Evolutionary conservation across 2,329 filamentous ascomycete genomes (phyloP), one percentile per base, ranked within the genome.

Genomic region (Cryphonectria carpinicola): DNA sequence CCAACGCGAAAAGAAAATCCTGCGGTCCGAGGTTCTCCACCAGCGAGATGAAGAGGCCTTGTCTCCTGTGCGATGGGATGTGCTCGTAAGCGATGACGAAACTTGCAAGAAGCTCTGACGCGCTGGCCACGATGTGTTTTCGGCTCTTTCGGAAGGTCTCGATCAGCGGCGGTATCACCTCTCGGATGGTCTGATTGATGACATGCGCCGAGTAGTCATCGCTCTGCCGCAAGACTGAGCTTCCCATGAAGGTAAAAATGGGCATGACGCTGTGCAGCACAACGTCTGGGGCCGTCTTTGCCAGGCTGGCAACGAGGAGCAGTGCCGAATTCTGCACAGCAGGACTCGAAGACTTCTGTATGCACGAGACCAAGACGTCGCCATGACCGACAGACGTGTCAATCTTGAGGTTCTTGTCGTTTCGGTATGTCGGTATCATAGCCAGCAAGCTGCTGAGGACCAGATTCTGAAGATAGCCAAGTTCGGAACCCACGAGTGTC

Each of bases 191-290:
- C 83, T 94, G 94, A 76, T 97, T 94, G 70, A 98, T 95, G 43
- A 99, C 95, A 79, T 97, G 93, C 17, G 95, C 94, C 32, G 96
- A 98, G 82, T 98, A 98, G 76, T 98, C 95, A 76, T 99, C 97
- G 76, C 93, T 94, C 82, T 98, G 95, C 65, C 93, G 91, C 65
- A 99, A 87, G 28, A 98, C 91, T 4, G 93, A 97, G 60, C 92
- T 92, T 58, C 95, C 94, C 91, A 98, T 98, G 79, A 98, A 98
- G 0, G 96, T 98, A 82, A 99, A 99, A 67, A 99, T 95, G 17
- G 96, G 96, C 96, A 99, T 99, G 68, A 99, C 93, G 76, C 94
- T 98, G 81, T 99, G 95, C 70, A 99, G 86, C 3, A 99, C 93
- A 64, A 97, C 84, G 79, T 97, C 95, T 0, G 97, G 96, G 0